Evolutionary conservation across 2,329 filamentous ascomycete species (phyloP).

Genomic region (Alternaria novae-zelandiae): DNA sequence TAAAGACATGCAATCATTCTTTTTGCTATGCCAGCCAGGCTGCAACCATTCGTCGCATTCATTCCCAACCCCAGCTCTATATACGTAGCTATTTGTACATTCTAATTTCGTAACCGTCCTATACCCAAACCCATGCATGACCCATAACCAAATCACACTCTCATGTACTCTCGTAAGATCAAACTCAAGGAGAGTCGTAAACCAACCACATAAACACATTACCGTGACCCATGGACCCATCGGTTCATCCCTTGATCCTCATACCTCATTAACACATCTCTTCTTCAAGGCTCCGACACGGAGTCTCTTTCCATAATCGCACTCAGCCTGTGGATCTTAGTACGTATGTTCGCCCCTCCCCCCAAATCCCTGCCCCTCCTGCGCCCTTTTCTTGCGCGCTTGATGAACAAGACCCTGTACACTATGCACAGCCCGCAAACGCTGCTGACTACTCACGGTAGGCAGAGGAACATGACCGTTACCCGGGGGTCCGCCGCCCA

Average conservation of each 20-base stretch:
- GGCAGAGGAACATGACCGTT: background rate
- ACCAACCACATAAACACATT: background rate
- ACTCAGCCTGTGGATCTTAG: background rate
- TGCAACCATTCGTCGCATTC: background rate
- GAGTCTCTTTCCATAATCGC: background rate
- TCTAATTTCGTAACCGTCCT: background rate
- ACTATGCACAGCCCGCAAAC: background rate
- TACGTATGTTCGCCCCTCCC: constrained; percentile 7
- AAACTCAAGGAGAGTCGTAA: background rate
- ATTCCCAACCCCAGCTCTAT: background rate
- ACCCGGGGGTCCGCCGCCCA: background rate
- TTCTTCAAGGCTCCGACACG: background rate
- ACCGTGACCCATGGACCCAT: background rate
- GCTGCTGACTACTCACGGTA: background rate
- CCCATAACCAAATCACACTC: background rate
- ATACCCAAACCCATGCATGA: background rate
- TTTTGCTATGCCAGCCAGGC: background rate
- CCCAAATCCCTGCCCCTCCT: constrained; percentile 4
- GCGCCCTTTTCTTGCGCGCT: background rate
- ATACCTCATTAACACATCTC: background rate
- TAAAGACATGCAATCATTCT: background rate
- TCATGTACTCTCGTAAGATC: background rate
- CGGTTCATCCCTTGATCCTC: background rate
- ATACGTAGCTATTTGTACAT: background rate
- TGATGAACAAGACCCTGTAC: background rate